Percentiles rank a stretch among this genome's conserved stretches.
Evolutionary conservation across 2,329 filamentous ascomycete species (phyloP).

Genomic region (Apiospora arundinis): DNA sequence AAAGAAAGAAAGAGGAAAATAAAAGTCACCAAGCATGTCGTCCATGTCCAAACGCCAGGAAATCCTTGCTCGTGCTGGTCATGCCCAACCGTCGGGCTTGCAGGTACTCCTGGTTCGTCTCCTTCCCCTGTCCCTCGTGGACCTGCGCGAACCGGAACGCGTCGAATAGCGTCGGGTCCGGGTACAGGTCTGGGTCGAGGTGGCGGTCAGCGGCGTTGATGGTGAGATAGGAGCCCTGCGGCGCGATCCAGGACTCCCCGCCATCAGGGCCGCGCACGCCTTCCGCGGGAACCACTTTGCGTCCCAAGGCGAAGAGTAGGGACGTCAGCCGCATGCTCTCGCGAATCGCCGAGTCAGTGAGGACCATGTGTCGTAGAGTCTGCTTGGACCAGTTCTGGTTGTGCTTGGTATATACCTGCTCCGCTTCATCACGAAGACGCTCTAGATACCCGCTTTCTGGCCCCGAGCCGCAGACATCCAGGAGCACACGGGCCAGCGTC

Average conservation of each 20-base stretch:
- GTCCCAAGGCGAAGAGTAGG: background rate
- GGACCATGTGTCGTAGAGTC: slow-evolving; percentile 11
- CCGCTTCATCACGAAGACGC: slow-evolving; percentile 6
- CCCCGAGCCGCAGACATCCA: slow-evolving; percentile 8
- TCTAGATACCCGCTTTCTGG: background rate
- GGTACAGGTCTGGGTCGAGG: slow-evolving; percentile 6
- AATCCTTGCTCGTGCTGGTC: slow-evolving; percentile 19
- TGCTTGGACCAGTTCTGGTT: slow-evolving; percentile 11
- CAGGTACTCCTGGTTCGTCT: slow-evolving; percentile 8
- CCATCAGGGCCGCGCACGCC: slow-evolving; percentile 2
- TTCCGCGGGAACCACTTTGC: slow-evolving; percentile 11
- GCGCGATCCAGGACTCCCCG: background rate
- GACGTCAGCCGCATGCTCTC: slow-evolving; percentile 18
- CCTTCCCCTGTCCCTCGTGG: background rate
- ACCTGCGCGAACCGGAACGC: slow-evolving; percentile 2
- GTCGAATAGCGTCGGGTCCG: slow-evolving; percentile 17
- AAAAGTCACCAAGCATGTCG: slow-evolving; percentile 8
- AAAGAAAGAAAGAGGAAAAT: background rate
- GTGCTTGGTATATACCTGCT: background rate
- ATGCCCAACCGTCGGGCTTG: slow-evolving; percentile 4
- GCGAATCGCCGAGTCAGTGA: slow-evolving; percentile 7
- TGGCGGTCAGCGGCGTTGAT: slow-evolving; percentile 20
- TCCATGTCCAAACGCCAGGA: slow-evolving; percentile 13
- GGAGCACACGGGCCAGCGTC: slow-evolving; percentile 13
- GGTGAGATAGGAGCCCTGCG: slow-evolving; percentile 13